A percentile compares a stretch with the other conserved stretches of the same genome.
Evolutionary conservation across 495 filamentous ascomycete genomes (phyloP).

Genomic region (Corynascus novoguineensis): DNA sequence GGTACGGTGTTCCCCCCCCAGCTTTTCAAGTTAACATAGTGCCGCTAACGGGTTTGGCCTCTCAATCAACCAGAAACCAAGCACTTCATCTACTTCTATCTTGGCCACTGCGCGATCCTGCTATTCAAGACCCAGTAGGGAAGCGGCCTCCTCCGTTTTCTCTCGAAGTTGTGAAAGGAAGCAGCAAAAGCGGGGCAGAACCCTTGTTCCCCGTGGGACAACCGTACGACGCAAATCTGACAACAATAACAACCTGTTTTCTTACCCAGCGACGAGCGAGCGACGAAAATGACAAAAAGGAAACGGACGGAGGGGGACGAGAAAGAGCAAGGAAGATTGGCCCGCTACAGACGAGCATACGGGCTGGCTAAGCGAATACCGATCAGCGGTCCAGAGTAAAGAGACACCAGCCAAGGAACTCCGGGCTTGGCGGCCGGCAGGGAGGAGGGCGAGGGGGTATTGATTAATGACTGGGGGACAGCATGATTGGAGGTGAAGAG

Average conservation of each 20-base stretch:
- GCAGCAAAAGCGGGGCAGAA: too few relatives aligned
- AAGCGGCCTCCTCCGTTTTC: constrained; percentile 26
- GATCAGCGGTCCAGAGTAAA: background rate
- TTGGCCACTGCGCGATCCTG: constrained; percentile 95
- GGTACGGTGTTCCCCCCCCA: constrained; percentile 48
- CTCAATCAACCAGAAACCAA: constrained; percentile 68
- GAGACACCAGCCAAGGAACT: background rate
- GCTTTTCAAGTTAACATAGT: background rate
- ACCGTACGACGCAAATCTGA: background rate
- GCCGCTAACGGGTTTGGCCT: background rate
- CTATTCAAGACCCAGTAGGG: constrained; percentile 96
- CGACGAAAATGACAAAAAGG: background rate
- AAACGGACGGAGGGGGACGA: constrained; percentile 14
- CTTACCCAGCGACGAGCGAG: constrained; percentile 1
- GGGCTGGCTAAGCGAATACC: constrained; percentile 5
- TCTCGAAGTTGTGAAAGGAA: constrained; percentile 24
- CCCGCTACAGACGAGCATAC: background rate
- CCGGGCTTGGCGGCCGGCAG: background rate
- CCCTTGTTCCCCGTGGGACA: too few relatives aligned
- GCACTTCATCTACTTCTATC: constrained; percentile 99
- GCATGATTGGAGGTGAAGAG: background rate
- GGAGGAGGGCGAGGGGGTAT: constrained; percentile 2
- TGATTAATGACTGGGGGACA: background rate
- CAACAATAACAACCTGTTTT: background rate
- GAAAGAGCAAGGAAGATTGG: constrained; percentile 9